Base-by-base conservation (phyloP, 176 grass and related monocot genomes). In the Oryza brachyantha region DNA sequence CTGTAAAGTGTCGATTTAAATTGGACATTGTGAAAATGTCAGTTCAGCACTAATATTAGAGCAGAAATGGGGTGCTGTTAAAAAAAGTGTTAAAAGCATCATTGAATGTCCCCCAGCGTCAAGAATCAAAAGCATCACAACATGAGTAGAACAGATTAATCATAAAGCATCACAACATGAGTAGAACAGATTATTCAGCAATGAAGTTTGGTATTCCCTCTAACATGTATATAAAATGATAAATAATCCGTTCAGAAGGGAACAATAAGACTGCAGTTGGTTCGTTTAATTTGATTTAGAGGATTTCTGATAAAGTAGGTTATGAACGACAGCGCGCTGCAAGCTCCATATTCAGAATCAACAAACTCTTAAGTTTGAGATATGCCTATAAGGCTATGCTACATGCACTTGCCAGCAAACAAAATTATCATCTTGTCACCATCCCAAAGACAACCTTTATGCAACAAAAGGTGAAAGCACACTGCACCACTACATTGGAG, bases 71-170 rank as follows among this genome's bases (percentile, higher is more conserved):
- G 3, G 78, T 63, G 72, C 12, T 57, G 29, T 37, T 85, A 16
- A 76, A 25, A 68, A 46, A 43, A 22, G 29, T 12, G 39, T 64
- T 64, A 46, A 46, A 61, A 36, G 25, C 17, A 6, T 66, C 34
- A 21, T 25, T 58, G 42, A 64, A 57, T 68, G 62, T 10, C 61
- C 85, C 85, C 74, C 78, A 92, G 36, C 74, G 89, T 70, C 90
- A 82, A 26, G 28, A 59, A 83, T 72, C 78, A 85, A 70, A 66
- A 81, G 61, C 68, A 43, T 69, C 19, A 43, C 13, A 32, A 41
- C 4, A 70, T 70, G n/a, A 63, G 65, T 12, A 26, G 9, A 84
- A 17, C 22, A 75, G 48, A 54, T 17, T 17, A 76, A 68, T 57
- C 10, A 31, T n/a, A 70, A 66, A 81, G 61, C 68, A 43, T 69